Percentiles rank a stretch among this genome's conserved stretches.
phyloP scores from a whole-genome alignment of 768 basidiomycete species.

The Lepiota brunneoincarnata region DNA sequence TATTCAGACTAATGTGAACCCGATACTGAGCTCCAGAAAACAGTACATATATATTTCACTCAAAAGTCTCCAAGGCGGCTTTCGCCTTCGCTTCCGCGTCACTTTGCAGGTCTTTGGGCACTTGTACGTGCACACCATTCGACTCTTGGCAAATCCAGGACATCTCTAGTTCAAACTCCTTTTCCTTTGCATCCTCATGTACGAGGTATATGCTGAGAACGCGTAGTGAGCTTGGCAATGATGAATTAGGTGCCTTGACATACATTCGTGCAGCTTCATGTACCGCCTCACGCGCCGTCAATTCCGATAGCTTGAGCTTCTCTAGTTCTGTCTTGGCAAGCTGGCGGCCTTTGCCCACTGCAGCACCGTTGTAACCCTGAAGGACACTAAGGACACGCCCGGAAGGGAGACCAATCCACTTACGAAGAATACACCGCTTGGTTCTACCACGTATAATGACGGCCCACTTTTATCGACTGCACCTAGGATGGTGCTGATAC shows the following conservation, averaged over 20 bases:
- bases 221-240: neutral
- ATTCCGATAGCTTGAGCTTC: constrained; percentile 83
- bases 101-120: constrained; percentile 79
- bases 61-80: constrained; percentile 69
- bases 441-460: constrained; percentile 86
- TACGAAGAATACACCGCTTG: constrained; percentile 89
- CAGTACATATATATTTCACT: constrained; percentile 26
- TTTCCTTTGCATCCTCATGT: constrained; percentile 97
- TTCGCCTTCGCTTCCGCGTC: constrained; percentile 90
- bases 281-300: constrained; percentile 83
- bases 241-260: constrained; percentile 25
- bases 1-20: constrained; percentile 11
- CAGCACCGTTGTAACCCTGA: constrained; percentile 93
- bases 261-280: constrained; percentile 95
- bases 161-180: constrained; percentile 97
- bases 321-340: constrained; percentile 98
- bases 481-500: constrained; percentile 89
- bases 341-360: constrained; percentile 98
- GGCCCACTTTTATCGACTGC: constrained; percentile 89
- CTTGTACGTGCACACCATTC: constrained; percentile 71
- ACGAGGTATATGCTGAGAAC: constrained; percentile 85
- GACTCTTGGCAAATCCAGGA: constrained; percentile 93
- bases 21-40: constrained; percentile 6
- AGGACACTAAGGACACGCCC: neutral
- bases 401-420: constrained; percentile 23